A percentile compares a stretch with the other conserved stretches of the same genome.
Conservation (phyloP, 768 basidiomycete genomes). For the Kwoniella sp. region DNA sequence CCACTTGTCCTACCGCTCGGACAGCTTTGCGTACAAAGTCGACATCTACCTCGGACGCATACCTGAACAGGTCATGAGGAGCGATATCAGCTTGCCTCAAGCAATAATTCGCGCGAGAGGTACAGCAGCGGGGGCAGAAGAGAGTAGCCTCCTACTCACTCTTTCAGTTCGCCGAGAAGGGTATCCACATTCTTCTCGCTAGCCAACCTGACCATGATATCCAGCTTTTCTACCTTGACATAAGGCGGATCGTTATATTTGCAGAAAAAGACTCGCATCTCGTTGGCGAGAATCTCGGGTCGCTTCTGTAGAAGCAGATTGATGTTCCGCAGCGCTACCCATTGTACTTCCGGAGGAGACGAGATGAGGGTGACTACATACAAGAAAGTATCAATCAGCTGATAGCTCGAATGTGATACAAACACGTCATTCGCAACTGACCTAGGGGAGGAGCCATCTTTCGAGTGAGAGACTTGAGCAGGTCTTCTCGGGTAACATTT, state of each 20-base stretch:
- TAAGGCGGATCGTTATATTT: conserved; percentile 99
- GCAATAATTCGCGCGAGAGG: neutral
- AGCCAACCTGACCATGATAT: conserved; percentile 95
- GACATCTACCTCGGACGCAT: conserved; percentile 95
- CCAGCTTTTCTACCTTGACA: conserved; percentile 96
- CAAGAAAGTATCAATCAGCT: neutral
- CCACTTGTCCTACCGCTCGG: conserved; percentile 93
- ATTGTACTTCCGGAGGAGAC: conserved; percentile 95
- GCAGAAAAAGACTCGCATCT: conserved; percentile 99
- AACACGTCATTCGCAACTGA: no score
- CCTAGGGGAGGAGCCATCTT: conserved; percentile 93
- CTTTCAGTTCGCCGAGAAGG: conserved; percentile 89
- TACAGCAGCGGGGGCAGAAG: neutral
- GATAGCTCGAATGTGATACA: neutral
- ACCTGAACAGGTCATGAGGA: conserved; percentile 60
- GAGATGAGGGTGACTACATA: conserved; percentile 82
- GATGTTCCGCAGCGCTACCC: conserved; percentile 96
- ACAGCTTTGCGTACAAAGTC: conserved; percentile 95
- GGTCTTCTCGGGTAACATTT: conserved; percentile 74
- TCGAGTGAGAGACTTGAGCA: conserved; percentile 78
- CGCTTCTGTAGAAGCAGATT: conserved; percentile 94
- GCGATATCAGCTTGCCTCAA: neutral
- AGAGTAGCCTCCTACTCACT: conserved; percentile 66
- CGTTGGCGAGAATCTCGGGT: conserved; percentile 83
- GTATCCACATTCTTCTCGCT: conserved; percentile 91